Base-by-base conservation (phyloP, 768 basidiomycete species). In the Boletus sensibilis region DNA sequence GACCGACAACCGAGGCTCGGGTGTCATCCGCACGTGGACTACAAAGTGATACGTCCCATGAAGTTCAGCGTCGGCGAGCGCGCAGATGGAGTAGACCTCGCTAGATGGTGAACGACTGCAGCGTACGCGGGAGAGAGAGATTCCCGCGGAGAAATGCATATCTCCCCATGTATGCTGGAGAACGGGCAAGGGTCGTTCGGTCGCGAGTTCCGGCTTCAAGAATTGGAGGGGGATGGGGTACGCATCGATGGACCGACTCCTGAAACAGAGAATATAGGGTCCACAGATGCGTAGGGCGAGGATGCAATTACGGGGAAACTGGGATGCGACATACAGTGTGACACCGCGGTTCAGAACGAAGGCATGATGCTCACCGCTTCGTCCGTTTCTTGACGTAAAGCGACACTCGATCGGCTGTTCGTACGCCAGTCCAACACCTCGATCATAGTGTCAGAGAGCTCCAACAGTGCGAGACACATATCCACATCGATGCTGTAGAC, bases 191-290 rank as follows among this genome's bases (percentile, higher is more conserved):
- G 43, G 41, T 44, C 2, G 18, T 34, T 42, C 41, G 55, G 29
- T 21, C 27, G 34, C 40, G 8, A 2, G 18, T 42, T 42, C n/a
- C 2, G 20, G 21, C 41, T 49, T 68, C 23, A 49, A 10, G 38
- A 48, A 23, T 61, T 33, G 43, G n/a, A 41, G 47, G 27, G 55
- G 61, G 27, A 47, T 57, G 40, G 43, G 67, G 44, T 21, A 75
- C 2, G 83, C 66, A 44, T 85, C 81, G 37, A 86, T 56, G 1
- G 81, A 78, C 5, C 75, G 76, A 0, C 73, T 67, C 52, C 77
- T 80, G 63, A 85, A 75, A 31, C 79, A 73, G 6, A 86, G 67
- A n/a, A 85, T 61, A 55, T 80, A 78, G 0, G 74, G 69, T 2
- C 78, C 82, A 40, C 81, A 71, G 40, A 83, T 71, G 18, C 70